Base-by-base conservation (phyloP, 352 stramenopile species). In the Phytophthora sojae region DNA sequence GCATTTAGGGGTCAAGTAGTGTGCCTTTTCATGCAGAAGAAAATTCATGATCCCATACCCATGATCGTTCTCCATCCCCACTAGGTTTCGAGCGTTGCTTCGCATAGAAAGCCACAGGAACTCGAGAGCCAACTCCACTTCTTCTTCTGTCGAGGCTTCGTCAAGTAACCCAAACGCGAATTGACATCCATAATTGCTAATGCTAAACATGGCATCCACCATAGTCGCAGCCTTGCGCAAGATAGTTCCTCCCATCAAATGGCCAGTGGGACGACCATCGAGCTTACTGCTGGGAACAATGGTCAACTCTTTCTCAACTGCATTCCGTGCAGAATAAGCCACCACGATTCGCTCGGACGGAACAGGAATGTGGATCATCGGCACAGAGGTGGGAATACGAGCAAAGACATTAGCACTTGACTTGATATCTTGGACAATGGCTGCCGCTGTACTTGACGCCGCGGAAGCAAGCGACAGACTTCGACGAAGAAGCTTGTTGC, bases 401-500 rank as follows among this genome's bases (percentile, higher is more conserved):
- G 78, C 66, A 59, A 90, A 91, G 2, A 90, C 59, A 21, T 81
- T 88, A 1, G 81, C 70, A 26, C 75, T 79, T 12, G 71, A 70
- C 61, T 90, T 91, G 32, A 93, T 88, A 58, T 93, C 83, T 30
- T 93, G 81, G 32, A 93, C 81, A 53, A 93, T 89, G 0, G 83
- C 85, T 19, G 85, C 85, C 4, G 85, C 85, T 30, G 86, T 77
- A 42, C 80, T 82, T 14, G 86, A 92, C 11, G 86, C 83, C 23
- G 84, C 81, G 0, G 83, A 90, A 30, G 81, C 80, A 15, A 92
- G 62, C 7, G 86, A 87, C 25, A 92, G 52, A 57, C 83, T 89
- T 64, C 74, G 17, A 82, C 61, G 42, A 82, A 82, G 25, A 68
- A 91, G 69, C 69, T 93, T 71, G 74, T 77, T 66, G 61, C 75